A percentile compares a stretch with the other conserved stretches of the same genome.
Evolutionary conservation across 1,284 basidiomycete genomes (phyloP).

Genomic region (Pseudozyma flocculosa): DNA sequence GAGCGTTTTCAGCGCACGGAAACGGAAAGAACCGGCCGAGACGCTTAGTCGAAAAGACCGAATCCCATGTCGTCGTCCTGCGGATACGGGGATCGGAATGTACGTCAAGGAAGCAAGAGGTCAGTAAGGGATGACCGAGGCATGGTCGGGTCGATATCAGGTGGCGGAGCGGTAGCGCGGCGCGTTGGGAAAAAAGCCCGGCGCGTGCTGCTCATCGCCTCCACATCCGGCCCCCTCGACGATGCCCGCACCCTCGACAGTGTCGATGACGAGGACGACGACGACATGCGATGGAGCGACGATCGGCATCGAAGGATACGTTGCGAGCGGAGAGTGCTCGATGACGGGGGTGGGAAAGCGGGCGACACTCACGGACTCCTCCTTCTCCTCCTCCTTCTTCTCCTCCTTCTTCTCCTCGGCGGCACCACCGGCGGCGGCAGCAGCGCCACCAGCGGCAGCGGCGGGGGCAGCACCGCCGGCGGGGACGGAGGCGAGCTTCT

Average conservation of each 20-base stretch:
- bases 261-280: too few species aligned
- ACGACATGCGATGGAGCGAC: neutral
- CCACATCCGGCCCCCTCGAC: too few species aligned
- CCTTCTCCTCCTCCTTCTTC: conserved; percentile 57
- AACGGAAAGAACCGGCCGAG: too few species aligned
- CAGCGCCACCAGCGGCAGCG: conserved; percentile 63
- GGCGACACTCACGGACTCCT: conserved; percentile 42
- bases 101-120: neutral
- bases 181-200: conserved; percentile 1
- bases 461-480: conserved; percentile 57
- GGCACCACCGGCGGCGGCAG: conserved; percentile 67
- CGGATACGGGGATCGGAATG: neutral
- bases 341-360: neutral
- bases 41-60: conserved; percentile 55
- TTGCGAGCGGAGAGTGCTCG: neutral
- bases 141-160: neutral
- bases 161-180: too few species aligned
- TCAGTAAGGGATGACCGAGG: neutral
- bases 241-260: too few species aligned
- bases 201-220: neutral
- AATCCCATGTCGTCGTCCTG: conserved; percentile 56
- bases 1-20: too few species aligned
- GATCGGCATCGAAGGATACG: too few species aligned
- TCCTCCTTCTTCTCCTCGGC: conserved; percentile 66
- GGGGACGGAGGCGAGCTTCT: conserved; percentile 88